phyloP scores from a whole-genome alignment of 345 rosid genomes.

The Boechera divaricarpa region DNA sequence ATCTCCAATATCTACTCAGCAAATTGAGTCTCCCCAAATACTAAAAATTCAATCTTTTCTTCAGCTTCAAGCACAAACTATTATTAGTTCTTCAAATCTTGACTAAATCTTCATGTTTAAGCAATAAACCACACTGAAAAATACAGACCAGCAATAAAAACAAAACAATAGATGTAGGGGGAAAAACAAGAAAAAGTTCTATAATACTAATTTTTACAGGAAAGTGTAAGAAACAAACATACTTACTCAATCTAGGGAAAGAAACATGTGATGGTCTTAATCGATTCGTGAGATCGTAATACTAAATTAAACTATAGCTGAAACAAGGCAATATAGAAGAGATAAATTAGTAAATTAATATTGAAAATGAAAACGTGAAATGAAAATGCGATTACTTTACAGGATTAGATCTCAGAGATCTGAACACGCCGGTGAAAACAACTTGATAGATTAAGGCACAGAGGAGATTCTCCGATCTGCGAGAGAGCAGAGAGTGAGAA shows the following conservation, averaged over 20 bases:
- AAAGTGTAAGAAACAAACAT: too few relatives aligned
- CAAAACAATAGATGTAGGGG: neutral
- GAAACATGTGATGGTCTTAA: too few relatives aligned
- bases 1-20: neutral
- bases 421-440: neutral
- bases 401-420: conserved; percentile 6
- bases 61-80: neutral
- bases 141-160: too few relatives aligned
- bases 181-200: too few relatives aligned
- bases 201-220: too few relatives aligned
- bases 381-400: conserved; percentile 9
- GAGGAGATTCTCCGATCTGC: too few relatives aligned
- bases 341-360: neutral
- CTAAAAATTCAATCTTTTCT: conserved; percentile 32
- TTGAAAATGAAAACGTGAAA: neutral
- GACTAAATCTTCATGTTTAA: neutral
- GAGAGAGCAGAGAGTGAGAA: too few relatives aligned
- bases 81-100: too few relatives aligned
- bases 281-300: neutral
- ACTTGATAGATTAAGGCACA: too few relatives aligned
- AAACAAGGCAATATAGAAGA: neutral
- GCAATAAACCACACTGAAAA: neutral
- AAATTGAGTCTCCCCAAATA: conserved; percentile 25
- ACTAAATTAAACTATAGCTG: neutral
- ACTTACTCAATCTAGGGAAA: too few relatives aligned